Evolutionary conservation across 345 rosid species (phyloP), one percentile per base, ranked within the genome.

Genomic region (Gossypioides kirkii): DNA sequence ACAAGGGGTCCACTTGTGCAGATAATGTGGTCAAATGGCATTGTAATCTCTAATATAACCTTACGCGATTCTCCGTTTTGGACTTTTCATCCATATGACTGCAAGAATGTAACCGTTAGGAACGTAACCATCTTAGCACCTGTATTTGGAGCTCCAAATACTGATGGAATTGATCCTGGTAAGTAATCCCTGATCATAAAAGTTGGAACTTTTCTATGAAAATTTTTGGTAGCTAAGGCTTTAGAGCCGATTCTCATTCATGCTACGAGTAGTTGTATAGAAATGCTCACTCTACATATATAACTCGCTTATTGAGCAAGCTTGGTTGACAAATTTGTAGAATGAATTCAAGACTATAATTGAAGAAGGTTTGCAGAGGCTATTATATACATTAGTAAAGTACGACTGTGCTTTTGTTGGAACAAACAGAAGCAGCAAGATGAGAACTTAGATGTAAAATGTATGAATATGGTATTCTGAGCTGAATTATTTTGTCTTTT

Each of bases 91-190:
- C 99, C 97, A 10, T 95, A 92, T 79, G 99, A 91, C 80, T 92
- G 99, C 91, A 91, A 91, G 86, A 95, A 95, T 64, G 82, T 95
- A 25, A 92, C 93, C 0, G 71, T 92, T 42, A 86, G 80, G 69
- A 87, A 83, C 25, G 90, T 92, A 65, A 95, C 98, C 16, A 91
- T 95, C 75, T 84, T 92, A 80, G 91, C 94, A 80, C 98, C 99
- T 36, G 71, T 91, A 47, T 69, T 78, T 43, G 86, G 87, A 81
- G 98, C 98, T 62, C 99, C 98, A 66, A 92, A 95, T 80, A 95
- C 99, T 0, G 99, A 95, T 79, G 99, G 97, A 70, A 95, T 95
- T 59, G 98, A 95, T 84, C 99, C 98, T 0, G 98, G 97, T 92
- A 76, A 76, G 85, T 25, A 38, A 23, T 47, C 45, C 12, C 56